phyloP scores from a whole-genome alignment of 345 rosid genomes.

The Aegle marmelos region DNA sequence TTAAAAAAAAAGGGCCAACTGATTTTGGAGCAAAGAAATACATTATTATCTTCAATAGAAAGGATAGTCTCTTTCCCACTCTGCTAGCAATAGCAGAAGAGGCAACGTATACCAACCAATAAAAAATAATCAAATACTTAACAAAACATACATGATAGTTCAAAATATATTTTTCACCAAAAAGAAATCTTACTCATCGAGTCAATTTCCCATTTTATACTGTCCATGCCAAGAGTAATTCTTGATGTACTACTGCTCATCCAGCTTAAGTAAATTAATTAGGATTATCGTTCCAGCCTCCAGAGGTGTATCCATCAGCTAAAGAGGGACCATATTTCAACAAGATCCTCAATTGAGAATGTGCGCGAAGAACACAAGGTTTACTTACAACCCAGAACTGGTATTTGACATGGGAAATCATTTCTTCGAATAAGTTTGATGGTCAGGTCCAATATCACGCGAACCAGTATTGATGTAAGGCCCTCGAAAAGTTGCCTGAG shows the following conservation, averaged over 20 bases:
- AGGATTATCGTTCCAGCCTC: not conserved
- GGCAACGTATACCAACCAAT: not conserved
- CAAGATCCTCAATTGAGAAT: not conserved
- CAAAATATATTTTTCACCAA: no score
- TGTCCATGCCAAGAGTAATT: not conserved
- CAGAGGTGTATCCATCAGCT: not conserved
- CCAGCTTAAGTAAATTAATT: not conserved
- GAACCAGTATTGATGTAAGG: slow-evolving; percentile 95
- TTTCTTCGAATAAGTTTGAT: slow-evolving; percentile 66
- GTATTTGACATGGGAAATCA: slow-evolving; percentile 21
- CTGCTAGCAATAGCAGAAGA: not conserved
- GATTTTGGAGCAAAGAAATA: not conserved
- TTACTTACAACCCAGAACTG: slow-evolving; percentile 1
- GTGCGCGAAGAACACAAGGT: not conserved
- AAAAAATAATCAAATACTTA: no score
- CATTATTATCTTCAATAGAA: not conserved
- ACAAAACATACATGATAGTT: no score
- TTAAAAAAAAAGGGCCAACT: not conserved
- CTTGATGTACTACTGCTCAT: not conserved
- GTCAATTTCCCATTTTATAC: not conserved
- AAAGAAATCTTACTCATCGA: not conserved
- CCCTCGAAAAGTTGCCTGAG: slow-evolving; percentile 94
- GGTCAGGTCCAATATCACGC: slow-evolving; percentile 89
- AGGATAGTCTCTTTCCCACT: not conserved
- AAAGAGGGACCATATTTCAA: not conserved